phyloP scores from a whole-genome alignment of 495 filamentous ascomycete genomes.

The Articulospora tetracladia region DNA sequence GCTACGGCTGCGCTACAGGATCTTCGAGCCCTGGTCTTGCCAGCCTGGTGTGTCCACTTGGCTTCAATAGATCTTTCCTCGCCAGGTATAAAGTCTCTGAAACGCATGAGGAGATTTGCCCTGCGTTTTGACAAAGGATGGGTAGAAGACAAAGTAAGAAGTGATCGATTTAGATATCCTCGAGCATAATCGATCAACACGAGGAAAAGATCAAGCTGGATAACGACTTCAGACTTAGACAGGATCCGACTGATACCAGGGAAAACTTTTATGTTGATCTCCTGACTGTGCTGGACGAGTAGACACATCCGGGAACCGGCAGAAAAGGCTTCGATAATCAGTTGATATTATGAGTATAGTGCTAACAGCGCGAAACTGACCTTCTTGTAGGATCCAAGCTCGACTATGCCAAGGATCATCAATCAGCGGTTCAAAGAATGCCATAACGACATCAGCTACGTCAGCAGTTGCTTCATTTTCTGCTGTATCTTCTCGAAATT shows the following conservation, averaged over 20 bases:
- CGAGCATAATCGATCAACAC: not conserved
- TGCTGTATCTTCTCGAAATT: not conserved
- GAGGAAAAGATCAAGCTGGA: not conserved
- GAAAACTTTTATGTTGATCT: not conserved
- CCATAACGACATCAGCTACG: not conserved
- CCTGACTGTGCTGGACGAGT: not conserved
- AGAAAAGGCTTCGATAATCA: not conserved
- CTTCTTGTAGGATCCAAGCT: constrained; percentile 6
- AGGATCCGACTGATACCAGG: not conserved
- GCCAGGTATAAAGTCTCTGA: not conserved
- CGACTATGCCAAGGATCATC: constrained; percentile 1
- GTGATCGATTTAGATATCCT: not conserved
- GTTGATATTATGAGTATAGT: too few relatives aligned
- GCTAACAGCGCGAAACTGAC: too few relatives aligned
- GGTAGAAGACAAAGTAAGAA: not conserved
- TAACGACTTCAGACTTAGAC: not conserved
- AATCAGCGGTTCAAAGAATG: not conserved
- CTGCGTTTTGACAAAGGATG: not conserved
- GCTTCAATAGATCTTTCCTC: not conserved
- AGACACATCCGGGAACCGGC: not conserved
- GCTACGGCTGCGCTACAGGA: not conserved
- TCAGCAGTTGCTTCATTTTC: not conserved
- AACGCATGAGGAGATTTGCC: not conserved
- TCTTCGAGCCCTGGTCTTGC: not conserved
- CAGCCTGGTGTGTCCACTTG: not conserved